phyloP scores from a whole-genome alignment of 2,329 filamentous ascomycete species.

The Fulvia fulva region DNA sequence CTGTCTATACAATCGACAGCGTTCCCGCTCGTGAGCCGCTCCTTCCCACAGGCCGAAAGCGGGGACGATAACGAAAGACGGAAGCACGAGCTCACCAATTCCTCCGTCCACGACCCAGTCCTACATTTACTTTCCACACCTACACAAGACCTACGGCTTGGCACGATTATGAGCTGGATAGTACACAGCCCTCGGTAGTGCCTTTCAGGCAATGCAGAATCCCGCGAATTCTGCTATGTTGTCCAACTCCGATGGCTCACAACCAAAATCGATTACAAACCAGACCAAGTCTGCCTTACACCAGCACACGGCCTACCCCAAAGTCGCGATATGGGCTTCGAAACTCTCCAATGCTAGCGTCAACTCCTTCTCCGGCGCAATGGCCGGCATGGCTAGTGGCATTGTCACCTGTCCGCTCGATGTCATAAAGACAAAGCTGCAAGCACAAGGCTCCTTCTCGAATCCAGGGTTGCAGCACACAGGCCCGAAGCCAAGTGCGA shows the following conservation, averaged over 20 bases:
- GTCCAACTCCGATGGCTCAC: constrained; percentile 30
- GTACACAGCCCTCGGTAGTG: constrained; percentile 25
- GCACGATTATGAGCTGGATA: constrained; percentile 28
- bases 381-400: constrained; percentile 87
- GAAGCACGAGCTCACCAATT: too few relatives aligned
- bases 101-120: background rate
- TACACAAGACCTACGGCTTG: constrained; percentile 2
- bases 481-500: constrained; percentile 43
- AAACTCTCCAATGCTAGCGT: constrained; percentile 56
- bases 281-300: constrained; percentile 13
- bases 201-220: constrained; percentile 28
- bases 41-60: background rate
- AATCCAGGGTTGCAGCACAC: constrained; percentile 27
- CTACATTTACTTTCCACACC: background rate
- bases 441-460: constrained; percentile 85
- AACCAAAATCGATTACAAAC: constrained; percentile 14
- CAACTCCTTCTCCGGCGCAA: constrained; percentile 80
- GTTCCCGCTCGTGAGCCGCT: background rate
- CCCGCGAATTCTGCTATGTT: constrained; percentile 27
- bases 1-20: background rate
- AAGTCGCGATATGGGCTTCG: constrained; percentile 39
- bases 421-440: constrained; percentile 97
- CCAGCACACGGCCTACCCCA: constrained; percentile 27
- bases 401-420: constrained; percentile 95
- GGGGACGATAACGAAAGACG: constrained; percentile 2